phyloP scores from a whole-genome alignment of 2,329 filamentous ascomycete species.

The Aspergillus fumigatiaffinis region DNA sequence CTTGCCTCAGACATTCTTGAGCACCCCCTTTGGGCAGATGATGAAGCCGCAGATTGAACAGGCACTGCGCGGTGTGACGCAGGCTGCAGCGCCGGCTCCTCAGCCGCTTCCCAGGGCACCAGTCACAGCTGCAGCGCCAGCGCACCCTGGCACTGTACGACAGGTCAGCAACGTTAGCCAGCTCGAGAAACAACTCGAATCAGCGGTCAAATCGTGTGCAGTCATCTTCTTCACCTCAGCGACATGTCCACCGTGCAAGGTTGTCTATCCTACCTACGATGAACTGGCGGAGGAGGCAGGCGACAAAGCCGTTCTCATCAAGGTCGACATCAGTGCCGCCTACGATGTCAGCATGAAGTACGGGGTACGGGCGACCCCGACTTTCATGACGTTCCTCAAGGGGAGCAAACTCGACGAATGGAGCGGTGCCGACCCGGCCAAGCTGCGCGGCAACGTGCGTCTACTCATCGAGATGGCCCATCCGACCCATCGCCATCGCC shows the following conservation, averaged over 20 bases:
- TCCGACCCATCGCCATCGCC: constrained; percentile 71
- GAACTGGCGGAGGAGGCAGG: constrained; percentile 71
- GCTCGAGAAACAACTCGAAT: constrained; percentile 57
- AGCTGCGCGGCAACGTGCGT: constrained; percentile 67
- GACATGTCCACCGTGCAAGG: constrained; percentile 79
- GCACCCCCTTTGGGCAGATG: constrained; percentile 85
- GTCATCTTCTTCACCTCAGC: constrained; percentile 90
- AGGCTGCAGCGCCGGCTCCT: constrained; percentile 46
- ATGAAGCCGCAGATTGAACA: constrained; percentile 70
- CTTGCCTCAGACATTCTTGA: constrained; percentile 78
- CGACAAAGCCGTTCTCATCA: constrained; percentile 68
- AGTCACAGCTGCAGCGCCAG: constrained; percentile 10
- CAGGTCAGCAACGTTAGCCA: constrained; percentile 57
- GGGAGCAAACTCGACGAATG: constrained; percentile 75
- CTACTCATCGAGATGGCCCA: constrained; percentile 71
- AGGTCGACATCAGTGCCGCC: constrained; percentile 71
- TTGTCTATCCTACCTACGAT: constrained; percentile 77
- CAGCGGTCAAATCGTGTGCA: constrained; percentile 64
- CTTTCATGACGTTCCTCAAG: constrained; percentile 78
- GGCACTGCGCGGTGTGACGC: constrained; percentile 60
- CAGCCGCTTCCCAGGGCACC: constrained; percentile 15
- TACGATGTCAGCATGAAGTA: constrained; percentile 63
- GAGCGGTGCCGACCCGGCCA: constrained; percentile 68
- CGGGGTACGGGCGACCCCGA: constrained; percentile 72
- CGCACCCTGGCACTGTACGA: constrained; percentile 50